phyloP scores from a whole-genome alignment of 345 rosid genomes.

The Brassica carinata region DNA sequence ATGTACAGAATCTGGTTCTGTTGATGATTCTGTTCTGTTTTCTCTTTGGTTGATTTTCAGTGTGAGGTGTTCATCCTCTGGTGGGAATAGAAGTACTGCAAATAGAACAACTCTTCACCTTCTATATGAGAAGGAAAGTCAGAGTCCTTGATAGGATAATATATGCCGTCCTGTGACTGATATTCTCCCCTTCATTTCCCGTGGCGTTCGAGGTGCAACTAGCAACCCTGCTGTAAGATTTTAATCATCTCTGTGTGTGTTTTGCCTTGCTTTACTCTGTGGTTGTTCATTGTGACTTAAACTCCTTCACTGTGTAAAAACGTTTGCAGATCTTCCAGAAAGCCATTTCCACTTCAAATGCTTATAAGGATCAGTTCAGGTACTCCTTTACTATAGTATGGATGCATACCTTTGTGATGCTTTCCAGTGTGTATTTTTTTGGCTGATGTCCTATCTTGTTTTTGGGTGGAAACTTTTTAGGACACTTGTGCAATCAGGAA shows the following conservation, averaged over 20 bases:
- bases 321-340: slow-evolving; percentile 91
- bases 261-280: background rate
- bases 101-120: slow-evolving; percentile 81
- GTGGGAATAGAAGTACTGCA: slow-evolving; percentile 58
- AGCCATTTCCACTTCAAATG: slow-evolving; percentile 94
- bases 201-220: slow-evolving; percentile 95
- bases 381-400: slow-evolving; percentile 23
- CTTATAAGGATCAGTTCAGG: slow-evolving; percentile 98
- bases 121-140: slow-evolving; percentile 87
- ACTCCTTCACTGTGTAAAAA: background rate
- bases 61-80: slow-evolving; percentile 65
- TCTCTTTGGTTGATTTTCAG: slow-evolving; percentile 42
- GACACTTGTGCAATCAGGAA: slow-evolving; percentile 88
- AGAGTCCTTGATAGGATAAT: slow-evolving; percentile 99
- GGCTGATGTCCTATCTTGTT: no score
- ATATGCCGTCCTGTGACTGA: slow-evolving; percentile 94
- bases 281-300: background rate
- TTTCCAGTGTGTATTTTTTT: background rate
- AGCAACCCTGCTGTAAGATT: slow-evolving; percentile 66
- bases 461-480: slow-evolving; percentile 41
- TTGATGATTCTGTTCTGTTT: background rate
- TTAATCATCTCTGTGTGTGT: background rate
- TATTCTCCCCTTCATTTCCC: slow-evolving; percentile 78
- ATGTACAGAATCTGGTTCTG: no score
- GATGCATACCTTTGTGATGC: background rate